These are phyloP conservation scores for Fusarium mundagurra DNA, from an alignment of 2,329 filamentous ascomycete species.

Conservation along the genomic window DNA sequence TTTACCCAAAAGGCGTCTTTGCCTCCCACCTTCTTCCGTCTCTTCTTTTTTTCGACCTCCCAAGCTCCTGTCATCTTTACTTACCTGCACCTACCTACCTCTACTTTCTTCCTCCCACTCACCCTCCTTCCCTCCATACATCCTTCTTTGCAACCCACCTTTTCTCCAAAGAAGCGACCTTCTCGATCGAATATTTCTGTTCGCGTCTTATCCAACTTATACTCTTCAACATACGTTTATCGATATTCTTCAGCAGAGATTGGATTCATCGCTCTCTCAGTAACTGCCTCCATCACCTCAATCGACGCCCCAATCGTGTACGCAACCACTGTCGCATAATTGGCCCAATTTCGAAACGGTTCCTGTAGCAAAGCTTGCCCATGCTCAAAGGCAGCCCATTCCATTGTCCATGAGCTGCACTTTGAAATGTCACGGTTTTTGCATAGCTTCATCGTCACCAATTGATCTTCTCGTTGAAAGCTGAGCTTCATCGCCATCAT, in stretches of 20 bases:
- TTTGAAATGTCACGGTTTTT: slow-evolving; percentile 42
- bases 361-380: slow-evolving; percentile 40
- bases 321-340: slow-evolving; percentile 33
- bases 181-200: slow-evolving; percentile 16
- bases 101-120: slow-evolving; percentile 23
- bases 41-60: slow-evolving; percentile 33
- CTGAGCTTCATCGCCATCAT: slow-evolving; percentile 23
- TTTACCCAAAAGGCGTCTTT: slow-evolving; percentile 42
- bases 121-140: slow-evolving; percentile 21
- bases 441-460: slow-evolving; percentile 39
- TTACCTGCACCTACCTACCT: slow-evolving; percentile 26
- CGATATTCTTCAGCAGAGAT: not conserved
- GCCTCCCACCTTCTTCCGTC: slow-evolving; percentile 43
- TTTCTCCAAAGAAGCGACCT: slow-evolving; percentile 10
- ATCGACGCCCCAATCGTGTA: slow-evolving; percentile 38
- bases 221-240: slow-evolving; percentile 5
- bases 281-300: slow-evolving; percentile 8
- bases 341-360: slow-evolving; percentile 40
- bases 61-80: slow-evolving; percentile 34
- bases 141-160: slow-evolving; percentile 30
- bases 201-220: slow-evolving; percentile 17
- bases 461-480: slow-evolving; percentile 45
- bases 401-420: slow-evolving; percentile 31
- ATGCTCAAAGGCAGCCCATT: slow-evolving; percentile 38
- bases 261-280: slow-evolving; percentile 11